A percentile compares a stretch with the other conserved stretches of the same genome.
Evolutionary conservation across 345 rosid genomes (phyloP).

Genomic region (Hypericum androsaemum): DNA sequence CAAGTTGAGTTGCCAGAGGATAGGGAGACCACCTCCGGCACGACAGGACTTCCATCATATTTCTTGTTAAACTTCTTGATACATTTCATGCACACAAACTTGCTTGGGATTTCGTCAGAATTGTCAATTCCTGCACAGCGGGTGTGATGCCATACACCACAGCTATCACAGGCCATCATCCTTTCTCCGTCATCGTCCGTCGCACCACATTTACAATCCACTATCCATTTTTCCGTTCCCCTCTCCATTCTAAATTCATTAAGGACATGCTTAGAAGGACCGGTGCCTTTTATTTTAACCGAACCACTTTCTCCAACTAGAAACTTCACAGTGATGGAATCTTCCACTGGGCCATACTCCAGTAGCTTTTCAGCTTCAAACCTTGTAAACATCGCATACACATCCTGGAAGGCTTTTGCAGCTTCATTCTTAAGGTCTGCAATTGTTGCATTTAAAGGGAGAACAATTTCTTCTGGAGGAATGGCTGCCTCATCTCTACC

Average conservation of each 20-base stretch:
- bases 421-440: slow-evolving; percentile 48
- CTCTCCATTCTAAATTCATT: slow-evolving; percentile 49
- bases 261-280: slow-evolving; percentile 28
- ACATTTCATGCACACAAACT: slow-evolving; percentile 44
- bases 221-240: slow-evolving; percentile 57
- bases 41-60: no score
- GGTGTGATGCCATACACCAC: slow-evolving; percentile 69
- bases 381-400: slow-evolving; percentile 42
- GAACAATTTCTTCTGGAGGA: slow-evolving; percentile 37
- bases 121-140: slow-evolving; percentile 52
- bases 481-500: slow-evolving; percentile 16
- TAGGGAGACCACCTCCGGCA: no score
- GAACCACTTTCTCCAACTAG: slow-evolving; percentile 25
- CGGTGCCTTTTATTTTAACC: slow-evolving; percentile 38
- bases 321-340: slow-evolving; percentile 46
- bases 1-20: no score
- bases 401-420: slow-evolving; percentile 46
- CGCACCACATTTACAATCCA: slow-evolving; percentile 60
- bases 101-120: slow-evolving; percentile 38
- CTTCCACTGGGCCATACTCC: slow-evolving; percentile 47
- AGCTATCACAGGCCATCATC: slow-evolving; percentile 61
- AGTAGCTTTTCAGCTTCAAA: slow-evolving; percentile 51
- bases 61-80: not conserved
- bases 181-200: slow-evolving; percentile 72
- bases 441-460: slow-evolving; percentile 36